Base-by-base conservation (phyloP, 164 flowering plant species). In the Umbellularia californica region DNA sequence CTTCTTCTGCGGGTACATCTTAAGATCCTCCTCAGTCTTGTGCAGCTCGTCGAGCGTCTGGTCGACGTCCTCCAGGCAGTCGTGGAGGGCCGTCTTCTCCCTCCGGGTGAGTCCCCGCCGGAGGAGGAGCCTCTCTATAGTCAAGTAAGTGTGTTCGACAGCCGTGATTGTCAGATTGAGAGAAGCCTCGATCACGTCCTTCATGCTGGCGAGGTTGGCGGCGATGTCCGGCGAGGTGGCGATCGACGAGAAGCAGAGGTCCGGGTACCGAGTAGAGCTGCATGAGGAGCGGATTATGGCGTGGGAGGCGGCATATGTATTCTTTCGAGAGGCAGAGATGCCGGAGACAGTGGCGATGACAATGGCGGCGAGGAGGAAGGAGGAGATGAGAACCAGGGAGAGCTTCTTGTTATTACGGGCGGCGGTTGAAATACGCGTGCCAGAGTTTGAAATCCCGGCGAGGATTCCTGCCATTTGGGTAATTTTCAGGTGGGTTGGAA, bases 31-130 rank as follows among this genome's bases (percentile, higher is more conserved):
- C 2, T 76, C 70, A 0, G 90, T 84, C 2, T 79, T 20, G n/a
- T 79, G 80, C 15, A 94, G 84, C 83, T 95, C 95, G 17, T 89
- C 92, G 0, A 92, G 79, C 0, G 96, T 92, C 71, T 91, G 92
- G 55, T 87, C 96, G 5, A 90, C 77, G 50, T 82, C 84, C 74
- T 89, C 93, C 41, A 94, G 70, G 75, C 98, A 94, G 75, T 94
- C 97, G 20, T 86, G 90, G 70, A 91, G 87, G 1, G 97, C 97
- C 0, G 72, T 65, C 65, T 83, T 88, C 76, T 91, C 95, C 0
- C 96, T 76, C 22, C 33, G 30, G 0, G 90, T 84, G 9, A 94
- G 77, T 1, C 67, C 52, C 50, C 77, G 78, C 0, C 50, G 17
- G 25, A 33, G 72, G 5, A 22, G 24, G 10, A n/a, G 22, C 1